A percentile compares a stretch with the other conserved stretches of the same genome.
Conservation (phyloP, 192 early-diverging fungal species). For the Phycomyces blakesleeanus region DNA sequence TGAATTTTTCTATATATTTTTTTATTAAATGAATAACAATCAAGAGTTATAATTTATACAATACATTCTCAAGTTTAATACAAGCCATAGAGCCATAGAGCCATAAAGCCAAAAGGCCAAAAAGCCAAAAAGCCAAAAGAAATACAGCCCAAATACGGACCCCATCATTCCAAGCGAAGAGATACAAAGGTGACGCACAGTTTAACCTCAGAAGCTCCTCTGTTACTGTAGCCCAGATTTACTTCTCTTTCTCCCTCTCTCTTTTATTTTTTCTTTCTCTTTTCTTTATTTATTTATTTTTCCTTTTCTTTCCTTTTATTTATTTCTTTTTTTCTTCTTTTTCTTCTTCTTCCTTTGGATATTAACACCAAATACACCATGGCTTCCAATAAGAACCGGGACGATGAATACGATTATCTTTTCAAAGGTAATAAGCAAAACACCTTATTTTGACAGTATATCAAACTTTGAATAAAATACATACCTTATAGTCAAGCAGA, state of each 20-base stretch:
- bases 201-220: conserved; percentile 10
- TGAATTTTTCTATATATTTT: too few species aligned
- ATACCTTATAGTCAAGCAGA: not conserved
- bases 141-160: not conserved
- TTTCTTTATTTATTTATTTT: not conserved
- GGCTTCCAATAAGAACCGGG: conserved; percentile 2
- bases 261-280: not conserved
- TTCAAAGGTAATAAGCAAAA: conserved; percentile 18
- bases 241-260: conserved; percentile 1
- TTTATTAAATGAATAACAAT: too few species aligned
- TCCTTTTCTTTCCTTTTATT: not conserved
- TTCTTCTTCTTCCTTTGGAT: not conserved
- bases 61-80: too few species aligned
- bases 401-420: conserved; percentile 15
- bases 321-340: not conserved
- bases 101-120: too few species aligned
- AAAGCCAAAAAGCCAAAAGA: not conserved
- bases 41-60: too few species aligned
- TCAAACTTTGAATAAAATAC: not conserved
- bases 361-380: not conserved
- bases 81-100: too few species aligned
- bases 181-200: not conserved
- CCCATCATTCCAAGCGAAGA: not conserved
- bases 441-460: not conserved
- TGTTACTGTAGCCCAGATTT: conserved; percentile 3